Base-by-base conservation (phyloP, 2,329 filamentous ascomycete species). In the Polytolypa hystricis region DNA sequence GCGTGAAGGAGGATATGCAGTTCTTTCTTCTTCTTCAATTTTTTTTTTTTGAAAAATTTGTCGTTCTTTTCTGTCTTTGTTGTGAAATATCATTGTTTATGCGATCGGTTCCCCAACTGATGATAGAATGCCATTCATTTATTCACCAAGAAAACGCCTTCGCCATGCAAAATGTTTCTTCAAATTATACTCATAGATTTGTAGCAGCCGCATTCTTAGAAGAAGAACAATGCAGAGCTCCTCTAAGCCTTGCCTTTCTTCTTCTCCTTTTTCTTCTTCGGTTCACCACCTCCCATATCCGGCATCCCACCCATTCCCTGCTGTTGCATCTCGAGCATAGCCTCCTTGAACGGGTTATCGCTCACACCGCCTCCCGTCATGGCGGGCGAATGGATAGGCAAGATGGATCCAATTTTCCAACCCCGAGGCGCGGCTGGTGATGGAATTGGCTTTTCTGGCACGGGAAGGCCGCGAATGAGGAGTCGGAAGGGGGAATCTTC, bases 331-430 rank as follows among this genome's bases (percentile, higher is more conserved):
- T 93, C 85, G 53, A 78, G 80, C 87, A 96, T 94, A 71, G 95
- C 93, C 49, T 95, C 87, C 67, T 91, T 85, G 53, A 96, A 78
- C 43, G 95, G 76, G 54, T 96, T 93, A 60, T 98, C 91, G 43
- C 78, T 87, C 8, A 96, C 84, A 23, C 91, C 91, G 8, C 91
- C 91, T 6, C 91, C 91, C 37, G 83, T 91, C 62, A 96, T 73
- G 12, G 86, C 91, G 1, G 87, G 79, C 44, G 83, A 93, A 54
- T 93, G 81, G 45, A 93, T 78, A 15, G 91, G 91, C 47, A 98
- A 56, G 40, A 94, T 77, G 41, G 74, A 77, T 43, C 77, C 77
- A 60, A 96, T 80, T 67, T 93, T 95, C 84, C 86, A 95, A 25
- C 89, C 89, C 36, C 83, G 72, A 12, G 91, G 91, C 35, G 81